Percentiles rank a stretch among this genome's conserved stretches.
These are phyloP conservation scores for Hymenoscyphus infarciens DNA, from an alignment of 2,329 filamentous ascomycete genomes.

Conservation along the genomic window DNA sequence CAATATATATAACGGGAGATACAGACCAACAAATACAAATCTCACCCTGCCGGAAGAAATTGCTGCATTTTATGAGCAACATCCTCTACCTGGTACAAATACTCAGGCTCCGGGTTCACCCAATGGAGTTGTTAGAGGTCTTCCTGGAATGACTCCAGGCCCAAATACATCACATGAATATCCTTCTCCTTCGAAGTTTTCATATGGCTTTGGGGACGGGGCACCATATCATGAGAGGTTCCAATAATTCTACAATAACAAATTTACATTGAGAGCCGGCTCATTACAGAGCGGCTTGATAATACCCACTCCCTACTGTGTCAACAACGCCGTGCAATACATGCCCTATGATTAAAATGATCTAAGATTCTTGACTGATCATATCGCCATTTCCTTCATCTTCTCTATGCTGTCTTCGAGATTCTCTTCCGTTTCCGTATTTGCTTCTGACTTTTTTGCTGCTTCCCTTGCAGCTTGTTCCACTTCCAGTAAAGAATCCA, in stretches of 20 bases:
- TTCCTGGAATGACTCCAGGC: neutral
- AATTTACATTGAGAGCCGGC: conserved; percentile 24
- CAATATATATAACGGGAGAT: too few relatives aligned
- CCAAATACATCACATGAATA: neutral
- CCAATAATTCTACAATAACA: conserved; percentile 21
- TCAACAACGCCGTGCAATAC: conserved; percentile 14
- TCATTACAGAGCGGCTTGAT: conserved; percentile 13
- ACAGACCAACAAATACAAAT: too few relatives aligned
- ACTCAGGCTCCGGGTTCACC: too few relatives aligned
- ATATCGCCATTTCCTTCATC: conserved; percentile 21
- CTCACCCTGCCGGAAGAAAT: too few relatives aligned
- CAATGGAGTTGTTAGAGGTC: neutral
- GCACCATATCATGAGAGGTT: conserved; percentile 7
- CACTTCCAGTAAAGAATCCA: conserved; percentile 29
- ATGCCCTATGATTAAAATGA: neutral
- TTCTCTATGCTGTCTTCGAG: conserved; percentile 23
- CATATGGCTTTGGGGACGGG: conserved; percentile 13
- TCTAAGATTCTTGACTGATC: neutral
- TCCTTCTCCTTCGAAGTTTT: neutral
- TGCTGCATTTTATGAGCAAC: too few relatives aligned
- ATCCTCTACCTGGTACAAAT: too few relatives aligned
- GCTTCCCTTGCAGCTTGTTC: conserved; percentile 25
- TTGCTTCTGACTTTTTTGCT: conserved; percentile 14
- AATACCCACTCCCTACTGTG: conserved; percentile 14
- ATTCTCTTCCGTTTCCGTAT: conserved; percentile 13